Evolutionary conservation across 2,329 filamentous ascomycete species (phyloP).

Genomic region (Periconia macrospinosa): DNA sequence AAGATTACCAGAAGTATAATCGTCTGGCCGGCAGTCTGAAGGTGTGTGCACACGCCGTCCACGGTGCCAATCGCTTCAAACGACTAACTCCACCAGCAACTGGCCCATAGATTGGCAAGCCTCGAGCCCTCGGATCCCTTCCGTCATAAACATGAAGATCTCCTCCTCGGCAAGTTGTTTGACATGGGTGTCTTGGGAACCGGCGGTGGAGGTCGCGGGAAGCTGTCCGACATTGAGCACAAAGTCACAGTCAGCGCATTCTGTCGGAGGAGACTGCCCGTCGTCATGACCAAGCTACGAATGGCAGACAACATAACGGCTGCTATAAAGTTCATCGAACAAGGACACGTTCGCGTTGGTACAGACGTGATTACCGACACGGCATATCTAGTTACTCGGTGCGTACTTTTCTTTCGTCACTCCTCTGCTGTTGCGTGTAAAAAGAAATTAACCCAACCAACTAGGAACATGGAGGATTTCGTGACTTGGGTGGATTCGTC

Average conservation of each 20-base stretch:
- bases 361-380: constrained; percentile 89
- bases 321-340: constrained; percentile 81
- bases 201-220: constrained; percentile 61
- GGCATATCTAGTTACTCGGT: constrained; percentile 82
- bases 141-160: constrained; percentile 80
- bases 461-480: constrained; percentile 91
- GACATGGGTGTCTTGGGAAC: constrained; percentile 84
- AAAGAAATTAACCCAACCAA: too few relatives aligned
- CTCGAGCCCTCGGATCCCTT: constrained; percentile 77
- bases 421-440: too few relatives aligned
- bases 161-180: constrained; percentile 88
- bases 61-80: too few relatives aligned
- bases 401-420: constrained; percentile 23
- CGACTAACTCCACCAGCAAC: too few relatives aligned
- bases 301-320: constrained; percentile 93
- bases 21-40: constrained; percentile 64
- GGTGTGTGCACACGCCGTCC: too few relatives aligned
- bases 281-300: constrained; percentile 85
- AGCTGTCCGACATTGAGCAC: constrained; percentile 73
- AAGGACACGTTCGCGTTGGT: constrained; percentile 89
- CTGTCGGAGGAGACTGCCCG: constrained; percentile 78
- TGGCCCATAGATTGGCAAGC: constrained; percentile 84
- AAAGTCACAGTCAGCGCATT: constrained; percentile 88
- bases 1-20: constrained; percentile 70
- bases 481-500: constrained; percentile 94